Conservation (phyloP, 2,329 filamentous ascomycete genomes). For the Colletotrichum orchidophilum region DNA sequence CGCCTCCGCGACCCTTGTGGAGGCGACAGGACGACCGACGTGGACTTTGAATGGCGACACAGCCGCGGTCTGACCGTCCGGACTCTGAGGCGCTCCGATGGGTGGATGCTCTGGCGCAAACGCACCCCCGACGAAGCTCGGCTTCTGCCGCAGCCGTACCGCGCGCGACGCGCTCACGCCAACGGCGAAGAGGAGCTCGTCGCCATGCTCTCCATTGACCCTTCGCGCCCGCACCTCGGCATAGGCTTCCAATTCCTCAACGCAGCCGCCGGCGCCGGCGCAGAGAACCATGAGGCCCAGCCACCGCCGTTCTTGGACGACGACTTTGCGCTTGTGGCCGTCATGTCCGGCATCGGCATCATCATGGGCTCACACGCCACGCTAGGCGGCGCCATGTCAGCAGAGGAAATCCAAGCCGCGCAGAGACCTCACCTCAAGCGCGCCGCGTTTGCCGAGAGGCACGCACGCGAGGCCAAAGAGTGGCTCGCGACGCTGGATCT, state of each 20-base stretch:
- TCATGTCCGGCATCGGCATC: conserved; percentile 9
- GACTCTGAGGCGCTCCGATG: neutral
- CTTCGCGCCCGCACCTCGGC: neutral
- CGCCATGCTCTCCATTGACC: neutral
- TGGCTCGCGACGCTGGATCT: neutral
- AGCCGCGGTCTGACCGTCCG: neutral
- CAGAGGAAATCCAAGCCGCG: neutral
- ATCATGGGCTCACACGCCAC: neutral
- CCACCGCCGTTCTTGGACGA: neutral
- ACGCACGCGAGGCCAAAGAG: neutral
- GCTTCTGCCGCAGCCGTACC: neutral
- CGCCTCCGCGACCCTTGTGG: neutral
- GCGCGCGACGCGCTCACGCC: neutral
- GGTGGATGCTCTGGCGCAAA: conserved; percentile 2
- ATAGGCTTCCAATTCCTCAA: neutral
- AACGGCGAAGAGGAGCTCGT: neutral
- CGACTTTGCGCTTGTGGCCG: neutral
- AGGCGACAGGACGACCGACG: neutral
- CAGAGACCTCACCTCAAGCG: neutral
- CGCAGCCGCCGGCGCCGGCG: neutral
- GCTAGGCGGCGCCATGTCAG: neutral
- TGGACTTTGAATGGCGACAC: conserved; percentile 9
- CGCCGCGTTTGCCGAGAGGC: neutral
- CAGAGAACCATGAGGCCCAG: too few species aligned
- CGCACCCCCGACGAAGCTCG: neutral